Evolutionary conservation across 2,329 filamentous ascomycete genomes (phyloP).

Genomic region (Shiraia bambusicola): DNA sequence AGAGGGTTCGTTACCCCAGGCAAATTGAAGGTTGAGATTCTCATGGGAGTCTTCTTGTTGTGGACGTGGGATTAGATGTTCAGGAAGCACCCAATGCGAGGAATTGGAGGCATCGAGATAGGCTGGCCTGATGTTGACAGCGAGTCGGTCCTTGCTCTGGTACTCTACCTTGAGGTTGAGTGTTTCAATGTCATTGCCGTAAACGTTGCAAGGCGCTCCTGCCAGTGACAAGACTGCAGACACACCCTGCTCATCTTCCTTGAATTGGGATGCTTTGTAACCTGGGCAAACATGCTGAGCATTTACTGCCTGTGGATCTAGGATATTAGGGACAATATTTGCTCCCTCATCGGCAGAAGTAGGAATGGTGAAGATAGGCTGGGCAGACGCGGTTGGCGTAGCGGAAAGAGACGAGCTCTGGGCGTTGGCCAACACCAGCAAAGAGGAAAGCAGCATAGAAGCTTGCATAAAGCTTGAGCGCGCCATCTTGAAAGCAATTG

Average conservation of each 20-base stretch:
- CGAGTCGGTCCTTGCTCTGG: conserved; percentile 65
- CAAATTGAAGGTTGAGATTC: conserved; percentile 52
- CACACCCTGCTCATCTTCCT: conserved; percentile 51
- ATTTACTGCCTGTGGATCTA: conserved; percentile 64
- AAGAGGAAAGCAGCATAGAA: conserved; percentile 23
- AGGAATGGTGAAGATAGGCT: conserved; percentile 41
- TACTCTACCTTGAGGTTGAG: conserved; percentile 69
- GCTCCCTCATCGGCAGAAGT: conserved; percentile 39
- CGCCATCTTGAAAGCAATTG: conserved; percentile 21
- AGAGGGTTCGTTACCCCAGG: conserved; percentile 56
- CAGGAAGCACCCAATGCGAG: conserved; percentile 68
- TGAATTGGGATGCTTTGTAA: conserved; percentile 56
- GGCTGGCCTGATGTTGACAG: conserved; percentile 69
- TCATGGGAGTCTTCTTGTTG: conserved; percentile 44
- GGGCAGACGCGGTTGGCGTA: conserved; percentile 32
- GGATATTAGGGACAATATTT: conserved; percentile 59
- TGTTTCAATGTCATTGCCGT: conserved; percentile 71
- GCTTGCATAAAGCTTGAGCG: conserved; percentile 26
- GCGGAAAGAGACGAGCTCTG: conserved; percentile 7
- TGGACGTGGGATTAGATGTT: conserved; percentile 62
- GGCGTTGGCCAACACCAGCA: conserved; percentile 27
- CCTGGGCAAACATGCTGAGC: conserved; percentile 65
- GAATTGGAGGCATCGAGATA: conserved; percentile 62
- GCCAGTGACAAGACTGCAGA: conserved; percentile 56
- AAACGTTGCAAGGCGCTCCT: conserved; percentile 66